Percentiles rank a stretch among this genome's conserved stretches.
These are phyloP conservation scores for Taphrina communis DNA, from an alignment of 1,139 yeast genomes.

Conservation along the genomic window DNA sequence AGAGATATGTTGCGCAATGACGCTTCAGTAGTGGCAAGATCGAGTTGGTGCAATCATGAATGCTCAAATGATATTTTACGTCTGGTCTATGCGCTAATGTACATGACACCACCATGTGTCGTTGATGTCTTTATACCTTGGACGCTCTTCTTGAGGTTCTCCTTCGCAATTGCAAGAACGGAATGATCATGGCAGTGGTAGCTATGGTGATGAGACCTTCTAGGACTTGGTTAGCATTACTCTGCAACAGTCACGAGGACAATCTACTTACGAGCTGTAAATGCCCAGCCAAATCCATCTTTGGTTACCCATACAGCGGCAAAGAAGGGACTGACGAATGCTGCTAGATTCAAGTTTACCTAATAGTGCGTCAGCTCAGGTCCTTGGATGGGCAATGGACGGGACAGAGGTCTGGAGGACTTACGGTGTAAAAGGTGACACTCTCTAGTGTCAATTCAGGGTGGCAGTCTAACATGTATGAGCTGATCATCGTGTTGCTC, in stretches of 20 bases:
- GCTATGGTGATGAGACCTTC: slow-evolving; percentile 27
- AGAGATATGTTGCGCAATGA: neutral
- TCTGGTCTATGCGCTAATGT: too few relatives aligned
- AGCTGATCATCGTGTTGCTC: slow-evolving; percentile 41
- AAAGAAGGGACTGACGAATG: slow-evolving; percentile 41
- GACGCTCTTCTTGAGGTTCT: neutral
- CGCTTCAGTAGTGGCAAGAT: too few relatives aligned
- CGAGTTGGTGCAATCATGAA: too few relatives aligned
- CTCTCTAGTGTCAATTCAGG: slow-evolving; percentile 39
- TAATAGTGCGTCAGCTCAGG: neutral
- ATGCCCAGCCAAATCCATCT: slow-evolving; percentile 46
- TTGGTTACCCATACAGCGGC: slow-evolving; percentile 37
- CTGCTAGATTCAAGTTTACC: slow-evolving; percentile 41
- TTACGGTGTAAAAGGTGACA: slow-evolving; percentile 40
- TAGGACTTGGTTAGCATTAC: neutral
- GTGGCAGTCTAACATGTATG: slow-evolving; percentile 40
- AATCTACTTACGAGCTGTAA: slow-evolving; percentile 24
- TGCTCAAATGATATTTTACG: too few relatives aligned
- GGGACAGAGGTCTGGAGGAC: neutral
- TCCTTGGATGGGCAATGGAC: neutral
- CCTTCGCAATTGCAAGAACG: slow-evolving; percentile 18
- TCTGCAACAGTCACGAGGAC: neutral
- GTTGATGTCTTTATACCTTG: neutral
- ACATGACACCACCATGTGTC: too few relatives aligned
- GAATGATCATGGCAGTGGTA: slow-evolving; percentile 8